Conservation (phyloP, 371 early-diverging fungal genomes). For the Mortierella sp. region DNA sequence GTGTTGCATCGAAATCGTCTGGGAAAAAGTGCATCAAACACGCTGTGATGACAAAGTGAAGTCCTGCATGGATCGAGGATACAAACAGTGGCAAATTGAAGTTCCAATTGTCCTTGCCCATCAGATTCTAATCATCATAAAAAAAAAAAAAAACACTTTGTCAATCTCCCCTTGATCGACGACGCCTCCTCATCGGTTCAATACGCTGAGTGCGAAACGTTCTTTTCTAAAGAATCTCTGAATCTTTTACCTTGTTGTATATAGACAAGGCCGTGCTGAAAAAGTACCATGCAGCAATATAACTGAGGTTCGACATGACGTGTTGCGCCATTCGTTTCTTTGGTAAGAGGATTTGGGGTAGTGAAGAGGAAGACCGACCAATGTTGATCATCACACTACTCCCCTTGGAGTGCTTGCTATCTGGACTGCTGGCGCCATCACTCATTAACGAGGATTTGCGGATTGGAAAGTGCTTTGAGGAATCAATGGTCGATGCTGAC, state of each 20-base stretch:
- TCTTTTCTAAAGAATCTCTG: not conserved
- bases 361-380: conserved; percentile 27
- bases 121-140: conserved; percentile 51
- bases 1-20: conserved; percentile 52
- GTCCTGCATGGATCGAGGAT: conserved; percentile 73
- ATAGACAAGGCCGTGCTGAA: conserved; percentile 81
- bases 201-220: not conserved
- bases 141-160: not conserved
- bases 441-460: conserved; percentile 19
- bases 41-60: conserved; percentile 69
- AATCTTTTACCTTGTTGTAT: conserved; percentile 82
- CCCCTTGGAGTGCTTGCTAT: not conserved
- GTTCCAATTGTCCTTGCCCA: conserved; percentile 78
- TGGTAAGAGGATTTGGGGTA: conserved; percentile 50
- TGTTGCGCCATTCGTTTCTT: conserved; percentile 41
- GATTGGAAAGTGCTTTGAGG: conserved; percentile 6
- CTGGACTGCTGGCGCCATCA: conserved; percentile 4
- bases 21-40: conserved; percentile 61
- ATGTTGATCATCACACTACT: conserved; percentile 44
- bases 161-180: not conserved
- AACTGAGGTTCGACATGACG: conserved; percentile 53
- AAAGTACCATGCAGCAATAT: conserved; percentile 64
- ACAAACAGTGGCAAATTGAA: conserved; percentile 84
- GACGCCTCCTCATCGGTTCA: not conserved
- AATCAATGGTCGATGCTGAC: conserved; percentile 3